Evolutionary conservation across 73 alveolate genomes (phyloP), one percentile per base, ranked within the genome.

Genomic region (Vitrella brassicaformis): DNA sequence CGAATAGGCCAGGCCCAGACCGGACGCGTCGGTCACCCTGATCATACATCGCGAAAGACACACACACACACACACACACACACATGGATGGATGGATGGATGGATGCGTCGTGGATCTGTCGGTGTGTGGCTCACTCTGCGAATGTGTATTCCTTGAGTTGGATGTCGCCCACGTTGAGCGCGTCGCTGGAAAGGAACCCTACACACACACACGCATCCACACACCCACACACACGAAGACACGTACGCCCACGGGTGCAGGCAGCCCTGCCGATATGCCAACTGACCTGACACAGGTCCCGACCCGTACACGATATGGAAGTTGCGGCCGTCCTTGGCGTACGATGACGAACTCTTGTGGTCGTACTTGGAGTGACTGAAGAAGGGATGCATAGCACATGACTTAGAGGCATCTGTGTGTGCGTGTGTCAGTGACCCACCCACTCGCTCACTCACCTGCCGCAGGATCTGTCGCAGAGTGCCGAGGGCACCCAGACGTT

Each of bases 401-500:
- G 81, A 74, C 69, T 46, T 39, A 39, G 66, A 22, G 79, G 67
- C 56, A n/a, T n/a, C n/a, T n/a, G n/a, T n/a, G n/a, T n/a, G n/a
- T n/a, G n/a, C n/a, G n/a, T n/a, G n/a, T n/a, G n/a, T n/a, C n/a
- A n/a, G n/a, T n/a, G n/a, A n/a, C n/a, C n/a, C n/a, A n/a, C n/a
- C n/a, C n/a, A n/a, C n/a, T n/a, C n/a, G n/a, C n/a, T n/a, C n/a
- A n/a, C n/a, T n/a, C n/a, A n/a, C n/a, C n/a, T n/a, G n/a, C n/a
- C n/a, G n/a, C n/a, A n/a, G n/a, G n/a, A n/a, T n/a, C n/a, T n/a
- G n/a, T n/a, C n/a, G n/a, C n/a, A n/a, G n/a, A n/a, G n/a, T n/a
- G n/a, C n/a, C n/a, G n/a, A n/a, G 47, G 78, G 78, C 67, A 78
- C 94, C 96, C 97, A 91, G 28, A 91, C 73, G 81, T 85, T 89